phyloP scores from a whole-genome alignment of 1,284 basidiomycete genomes.

The Ceratorhiza oryzae-sativae region DNA sequence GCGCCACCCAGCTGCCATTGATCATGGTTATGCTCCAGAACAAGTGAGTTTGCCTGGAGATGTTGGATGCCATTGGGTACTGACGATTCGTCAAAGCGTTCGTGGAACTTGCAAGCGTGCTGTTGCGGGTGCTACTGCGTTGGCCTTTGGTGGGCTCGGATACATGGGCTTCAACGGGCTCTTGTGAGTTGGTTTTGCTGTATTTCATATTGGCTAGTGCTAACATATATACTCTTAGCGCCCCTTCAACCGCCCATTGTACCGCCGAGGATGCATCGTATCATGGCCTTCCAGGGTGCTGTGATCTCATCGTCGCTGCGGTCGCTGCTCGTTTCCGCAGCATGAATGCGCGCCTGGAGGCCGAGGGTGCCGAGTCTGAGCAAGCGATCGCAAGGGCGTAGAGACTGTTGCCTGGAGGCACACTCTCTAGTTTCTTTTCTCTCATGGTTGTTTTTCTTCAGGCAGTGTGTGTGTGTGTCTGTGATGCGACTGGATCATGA shows the following conservation, averaged over 20 bases:
- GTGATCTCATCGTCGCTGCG: constrained; percentile 6
- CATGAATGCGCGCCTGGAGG: neutral
- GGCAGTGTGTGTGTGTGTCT: too few species aligned
- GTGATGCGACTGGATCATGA: too few species aligned
- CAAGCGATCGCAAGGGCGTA: constrained; percentile 21
- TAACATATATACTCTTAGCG: neutral
- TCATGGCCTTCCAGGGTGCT: constrained; percentile 27
- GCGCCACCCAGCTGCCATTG: constrained; percentile 18
- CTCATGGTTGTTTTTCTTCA: too few species aligned
- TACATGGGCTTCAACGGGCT: constrained; percentile 27
- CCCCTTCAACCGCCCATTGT: constrained; percentile 24
- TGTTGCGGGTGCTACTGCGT: constrained; percentile 25
- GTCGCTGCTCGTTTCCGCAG: constrained; percentile 14
- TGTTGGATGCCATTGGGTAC: neutral
- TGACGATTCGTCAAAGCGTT: constrained; percentile 7
- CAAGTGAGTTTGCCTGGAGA: constrained; percentile 5
- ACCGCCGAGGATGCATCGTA: constrained; percentile 30
- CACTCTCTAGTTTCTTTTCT: constrained; percentile 14
- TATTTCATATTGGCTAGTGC: neutral
- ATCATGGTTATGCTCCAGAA: constrained; percentile 37
- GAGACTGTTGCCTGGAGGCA: constrained; percentile 29
- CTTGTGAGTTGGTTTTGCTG: neutral
- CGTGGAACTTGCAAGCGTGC: constrained; percentile 36
- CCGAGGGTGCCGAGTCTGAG: constrained; percentile 4
- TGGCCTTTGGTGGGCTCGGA: constrained; percentile 32